Evolutionary conservation across 108 stramenopile species (phyloP), one percentile per base, ranked within the genome.

Genomic region (Stephanodiscus triporus): DNA sequence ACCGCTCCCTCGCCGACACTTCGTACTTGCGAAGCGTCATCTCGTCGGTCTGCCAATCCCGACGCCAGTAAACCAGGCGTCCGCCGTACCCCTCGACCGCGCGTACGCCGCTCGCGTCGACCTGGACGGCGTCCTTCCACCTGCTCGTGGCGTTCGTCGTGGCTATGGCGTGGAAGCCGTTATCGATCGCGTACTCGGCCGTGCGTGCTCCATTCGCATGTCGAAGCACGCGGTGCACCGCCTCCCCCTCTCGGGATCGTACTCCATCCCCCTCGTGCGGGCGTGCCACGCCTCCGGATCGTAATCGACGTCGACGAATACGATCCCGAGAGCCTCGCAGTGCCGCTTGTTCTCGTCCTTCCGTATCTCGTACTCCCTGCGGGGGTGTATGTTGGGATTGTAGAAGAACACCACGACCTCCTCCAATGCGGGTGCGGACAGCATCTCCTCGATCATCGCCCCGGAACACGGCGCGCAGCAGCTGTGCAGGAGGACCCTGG

Each of bases 371-470:
- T 88, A 88, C 62, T 88, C 87, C 36, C 66, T 55, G 11, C 69
- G 66, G 11, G 87, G 87, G 73, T 88, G 87, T 56, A 88, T 88
- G 72, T 88, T 88, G 16, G 87, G 87, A 77, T 88, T 88, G 76
- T 88, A 88, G 57, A 88, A 88, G 61, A 88, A 84, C 16, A 88
- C 80, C 9, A 80, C 84, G 14, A 88, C 85, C 55, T 81, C 29
- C 38, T 81, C 80, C 7, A 83, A n/a, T 23, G 59, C 30, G 22
- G 45, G n/a, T 14, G 50, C 68, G 9, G 78, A 75, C 5, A 62
- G 45, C 88, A 88, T 88, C 68, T 88, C 88, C 59, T 86, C 84
- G 22, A 88, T 77, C 88, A 88, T 88, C 20, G 88, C 88, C 2
- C 88, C 88, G 27, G 71, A 73, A 47, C 88, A 88, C 0, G 88